Base-by-base conservation (phyloP, 164 flowering plant genomes). In the Magnolia sinica region DNA sequence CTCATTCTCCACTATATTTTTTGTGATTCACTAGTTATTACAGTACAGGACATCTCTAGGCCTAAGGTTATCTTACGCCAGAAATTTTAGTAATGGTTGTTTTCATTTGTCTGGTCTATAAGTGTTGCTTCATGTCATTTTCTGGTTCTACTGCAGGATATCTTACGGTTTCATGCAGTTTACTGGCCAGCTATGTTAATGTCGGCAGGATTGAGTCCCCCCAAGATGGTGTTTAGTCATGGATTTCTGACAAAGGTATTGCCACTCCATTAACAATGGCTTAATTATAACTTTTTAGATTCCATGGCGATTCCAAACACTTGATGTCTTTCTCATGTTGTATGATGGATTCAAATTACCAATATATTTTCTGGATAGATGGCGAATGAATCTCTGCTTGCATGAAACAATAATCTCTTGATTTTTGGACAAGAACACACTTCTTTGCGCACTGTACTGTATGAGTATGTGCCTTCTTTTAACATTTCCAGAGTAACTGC, bases 151-250 rank as follows among this genome's bases (percentile, higher is more conserved):
- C 1, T 86, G 83, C 82, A 96, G 99, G 99, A 96, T 77, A 96
- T 96, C 72, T 86, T 96, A 74, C 91, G 98, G 70, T 96, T 96
- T 82, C 99, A 96, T 89, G 98, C 99, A 50, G 96, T 96, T 73
- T 96, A 96, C 82, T 96, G 98, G 99, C 99, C 99, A 45, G 99
- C 99, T 73, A 96, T 96, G 97, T 79, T 96, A 75, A 88, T 93
- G 92, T 92, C 99, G 68, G 98, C 98, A 68, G 98, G 99, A 75
- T 77, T 93, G 50, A 81, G 82, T 72, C 91, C 92, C 79, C 99
- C 99, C 4, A 93, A 89, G 87, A 89, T 65, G 88, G 96, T 96
- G 29, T 96, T 90, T 84, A 97, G 98, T 59, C 99, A 96, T 89
- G 98, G 99, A 68, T 93, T 96, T 79, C 83, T 96, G 87, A 96